phyloP scores from a whole-genome alignment of 2,329 filamentous ascomycete genomes.

The Colletotrichum tabaci region DNA sequence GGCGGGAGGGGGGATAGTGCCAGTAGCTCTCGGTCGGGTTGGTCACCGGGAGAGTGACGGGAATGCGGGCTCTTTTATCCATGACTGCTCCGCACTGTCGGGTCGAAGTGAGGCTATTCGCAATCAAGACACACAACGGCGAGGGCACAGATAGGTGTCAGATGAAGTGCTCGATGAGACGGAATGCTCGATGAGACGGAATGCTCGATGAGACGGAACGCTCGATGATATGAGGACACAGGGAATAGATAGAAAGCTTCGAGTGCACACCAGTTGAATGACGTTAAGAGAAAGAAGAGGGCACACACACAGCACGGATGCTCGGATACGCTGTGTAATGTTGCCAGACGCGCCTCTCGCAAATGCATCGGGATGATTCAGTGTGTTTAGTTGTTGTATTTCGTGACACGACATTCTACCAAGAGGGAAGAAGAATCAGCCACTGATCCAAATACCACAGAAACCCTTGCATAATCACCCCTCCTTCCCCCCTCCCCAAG shows the following conservation, averaged over 20 bases:
- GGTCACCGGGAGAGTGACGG: slow-evolving; percentile 52
- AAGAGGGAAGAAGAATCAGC: not conserved
- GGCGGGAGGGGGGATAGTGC: slow-evolving; percentile 58
- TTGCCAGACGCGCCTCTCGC: not conserved
- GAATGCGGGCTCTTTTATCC: slow-evolving; percentile 30
- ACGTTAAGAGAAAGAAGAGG: not conserved
- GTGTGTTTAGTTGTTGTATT: not conserved
- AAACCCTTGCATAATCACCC: too few species aligned
- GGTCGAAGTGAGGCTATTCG: not conserved
- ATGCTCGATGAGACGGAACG: not conserved
- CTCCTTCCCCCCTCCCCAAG: too few species aligned
- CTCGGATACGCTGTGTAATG: not conserved
- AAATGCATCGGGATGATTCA: not conserved
- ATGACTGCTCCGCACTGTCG: slow-evolving; percentile 5
- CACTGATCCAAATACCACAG: too few species aligned
- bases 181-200: too few species aligned
- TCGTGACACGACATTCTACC: not conserved
- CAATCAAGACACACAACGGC: not conserved
- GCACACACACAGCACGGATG: too few species aligned
- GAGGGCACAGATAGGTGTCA: not conserved
- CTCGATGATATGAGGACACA: not conserved
- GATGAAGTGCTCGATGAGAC: not conserved
- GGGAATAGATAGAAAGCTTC: too few species aligned
- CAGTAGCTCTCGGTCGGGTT: slow-evolving; percentile 63
- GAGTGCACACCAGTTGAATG: not conserved